Base-by-base conservation (phyloP, 2,329 filamentous ascomycete species). In the Colletotrichum orbiculare region DNA sequence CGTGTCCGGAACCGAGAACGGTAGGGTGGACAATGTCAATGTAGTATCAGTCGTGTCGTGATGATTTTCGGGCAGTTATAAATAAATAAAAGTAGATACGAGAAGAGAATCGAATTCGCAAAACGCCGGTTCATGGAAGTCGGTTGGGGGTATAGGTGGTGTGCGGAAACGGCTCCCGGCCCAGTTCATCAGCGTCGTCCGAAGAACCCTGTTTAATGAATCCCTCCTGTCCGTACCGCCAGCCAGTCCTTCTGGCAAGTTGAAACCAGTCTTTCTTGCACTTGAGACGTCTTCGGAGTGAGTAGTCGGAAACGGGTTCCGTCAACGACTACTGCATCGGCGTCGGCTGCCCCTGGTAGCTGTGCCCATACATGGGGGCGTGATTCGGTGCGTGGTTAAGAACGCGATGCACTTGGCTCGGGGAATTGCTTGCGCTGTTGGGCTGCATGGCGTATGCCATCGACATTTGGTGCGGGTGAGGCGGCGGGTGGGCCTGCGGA, bases 41-140 rank as follows among this genome's bases (percentile, higher is more conserved):
- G 13, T 39, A 47, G 25, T 25, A 25, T 25, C 25, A 25, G 25
- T 41, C 43, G 42, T 49, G n/a, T 41, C 37, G 35, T 37, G 45
- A 25, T 9, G 17, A 34, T 52, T 37, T 34, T 12, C 50, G 15
- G 10, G 35, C 33, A 37, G 37, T 45, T 2, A 25, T 5, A 25
- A 25, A 25, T 1, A 25, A 25, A 25, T 4, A 25, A 25, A 56
- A 62, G 46, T 62, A 56, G 52, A 52, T 62, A 56, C 62, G 58
- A 62, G 58, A 62, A 61, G 50, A 56, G 46, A 62, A 62, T 56
- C 47, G 47, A 56, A 62, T 56, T 62, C 52, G 58, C 62, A 61
- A 54, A 65, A 65, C 62, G 62, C 62, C 62, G 50, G 39, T 62
- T 56, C 55, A 60, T 64, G 50, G 37, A 53, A 62, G 37, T 39